Evolutionary conservation across 768 basidiomycete genomes (phyloP).

Genomic region (Leccinum rimulosum): DNA sequence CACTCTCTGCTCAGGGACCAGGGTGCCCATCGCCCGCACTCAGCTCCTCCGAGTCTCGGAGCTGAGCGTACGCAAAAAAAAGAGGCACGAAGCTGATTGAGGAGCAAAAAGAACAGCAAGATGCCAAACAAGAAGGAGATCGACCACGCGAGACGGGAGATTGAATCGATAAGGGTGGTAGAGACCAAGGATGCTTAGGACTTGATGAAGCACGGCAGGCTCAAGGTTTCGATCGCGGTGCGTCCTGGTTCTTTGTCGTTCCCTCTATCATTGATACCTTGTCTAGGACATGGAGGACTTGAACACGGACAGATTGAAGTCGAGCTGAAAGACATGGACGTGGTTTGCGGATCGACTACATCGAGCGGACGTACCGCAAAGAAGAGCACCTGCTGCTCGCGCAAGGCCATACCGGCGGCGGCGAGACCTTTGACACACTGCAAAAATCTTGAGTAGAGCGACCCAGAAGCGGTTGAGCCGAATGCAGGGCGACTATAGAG

Average conservation of each 20-base stretch:
- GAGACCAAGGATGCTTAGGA: constrained; percentile 60
- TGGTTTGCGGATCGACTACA: too few relatives aligned
- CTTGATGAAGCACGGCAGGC: constrained; percentile 65
- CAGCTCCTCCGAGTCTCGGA: too few relatives aligned
- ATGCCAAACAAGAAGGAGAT: constrained; percentile 52
- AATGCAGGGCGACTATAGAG: too few relatives aligned
- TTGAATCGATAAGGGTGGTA: constrained; percentile 50
- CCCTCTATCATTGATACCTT: background rate
- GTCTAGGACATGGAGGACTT: constrained; percentile 78
- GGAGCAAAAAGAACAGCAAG: constrained; percentile 22
- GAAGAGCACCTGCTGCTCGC: too few relatives aligned
- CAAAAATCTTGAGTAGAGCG: too few relatives aligned
- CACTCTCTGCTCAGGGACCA: constrained; percentile 66
- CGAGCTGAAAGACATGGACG: constrained; percentile 47
- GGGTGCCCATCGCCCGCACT: constrained; percentile 38
- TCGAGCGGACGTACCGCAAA: too few relatives aligned
- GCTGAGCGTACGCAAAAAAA: constrained; percentile 71
- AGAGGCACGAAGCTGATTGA: constrained; percentile 80
- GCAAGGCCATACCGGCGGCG: too few relatives aligned
- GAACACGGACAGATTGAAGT: constrained; percentile 89
- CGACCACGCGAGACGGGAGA: constrained; percentile 68
- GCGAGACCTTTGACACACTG: too few relatives aligned
- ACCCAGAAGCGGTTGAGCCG: too few relatives aligned
- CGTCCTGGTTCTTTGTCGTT: constrained; percentile 25
- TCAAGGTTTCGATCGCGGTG: constrained; percentile 59